phyloP scores from a whole-genome alignment of 2,329 filamentous ascomycete species.

The Byssothecium circinans region DNA sequence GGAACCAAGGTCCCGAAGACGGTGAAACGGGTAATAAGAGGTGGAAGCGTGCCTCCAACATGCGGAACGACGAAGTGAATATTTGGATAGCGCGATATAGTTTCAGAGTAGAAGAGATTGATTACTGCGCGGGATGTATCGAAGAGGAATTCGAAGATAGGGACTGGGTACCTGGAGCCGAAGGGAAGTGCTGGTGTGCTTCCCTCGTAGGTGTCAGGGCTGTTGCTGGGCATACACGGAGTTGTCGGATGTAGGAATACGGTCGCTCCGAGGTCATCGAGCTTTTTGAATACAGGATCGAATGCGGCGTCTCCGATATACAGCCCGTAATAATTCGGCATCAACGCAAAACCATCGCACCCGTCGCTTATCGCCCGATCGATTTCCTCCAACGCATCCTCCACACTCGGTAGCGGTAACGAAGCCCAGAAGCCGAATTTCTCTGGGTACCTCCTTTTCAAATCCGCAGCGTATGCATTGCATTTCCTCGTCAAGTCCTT shows the following conservation, averaged over 20 bases:
- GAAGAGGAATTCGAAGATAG: conserved; percentile 57
- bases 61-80: conserved; percentile 55
- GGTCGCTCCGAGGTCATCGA: conserved; percentile 51
- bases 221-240: conserved; percentile 45
- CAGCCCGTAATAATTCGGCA: conserved; percentile 57
- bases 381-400: conserved; percentile 53
- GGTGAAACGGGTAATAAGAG: conserved; percentile 50
- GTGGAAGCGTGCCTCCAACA: conserved; percentile 50
- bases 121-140: conserved; percentile 54
- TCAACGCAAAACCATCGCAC: conserved; percentile 55
- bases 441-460: conserved; percentile 42
- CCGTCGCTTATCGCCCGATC: conserved; percentile 46
- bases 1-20: conserved; percentile 45
- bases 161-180: conserved; percentile 43
- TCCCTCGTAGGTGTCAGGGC: background rate
- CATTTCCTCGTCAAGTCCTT: conserved; percentile 44
- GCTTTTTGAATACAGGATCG: conserved; percentile 51
- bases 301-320: conserved; percentile 55
- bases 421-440: conserved; percentile 58
- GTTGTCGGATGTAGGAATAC: conserved; percentile 60
- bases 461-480: conserved; percentile 46
- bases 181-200: conserved; percentile 42
- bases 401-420: conserved; percentile 55
- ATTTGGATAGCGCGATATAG: conserved; percentile 49
- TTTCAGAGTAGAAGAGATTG: conserved; percentile 54